Base-by-base conservation (phyloP, 805 yeast species). In the Myxozyma melibiosi region DNA sequence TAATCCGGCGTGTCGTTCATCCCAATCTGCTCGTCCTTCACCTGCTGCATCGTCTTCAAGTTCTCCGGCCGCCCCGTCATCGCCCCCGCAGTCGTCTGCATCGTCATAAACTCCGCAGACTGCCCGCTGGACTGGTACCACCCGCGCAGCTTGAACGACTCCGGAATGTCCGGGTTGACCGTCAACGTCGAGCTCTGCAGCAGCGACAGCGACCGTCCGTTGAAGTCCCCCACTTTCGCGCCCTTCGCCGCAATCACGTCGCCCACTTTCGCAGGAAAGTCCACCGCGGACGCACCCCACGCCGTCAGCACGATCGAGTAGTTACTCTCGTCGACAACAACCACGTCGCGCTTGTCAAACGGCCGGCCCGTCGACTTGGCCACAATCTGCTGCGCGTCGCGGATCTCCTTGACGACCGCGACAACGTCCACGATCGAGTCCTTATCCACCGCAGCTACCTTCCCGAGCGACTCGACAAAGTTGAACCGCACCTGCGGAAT, bases 121-220 rank as follows among this genome's bases (percentile, higher is more conserved):
- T 79, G 78, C 38, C 97, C 97, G 65, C 81, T 83, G 39, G 86
- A 80, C 68, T 90, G 96, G 68, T 84, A 94, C 99, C 99, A 94
- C 5, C 98, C 98, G 72, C 90, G 89, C 65, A 94, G 79, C 53
- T 82, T 79, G 71, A 84, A 90, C 3, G 97, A 92, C 70, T 90
- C 97, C 18, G 88, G 85, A 22, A 88, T 80, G 68, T 91, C 97
- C 1, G 99, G 99, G 67, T 89, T 88, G 11, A 88, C 79, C 35
- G 84, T 71, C 62, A 94, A 74, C 1, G 88, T 80, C 20, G 96
- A 90, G 9, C 88, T 80, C 59, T 85, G 89, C 24, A 91, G 84
- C 71, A 90, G 80, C 0, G 96, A 85, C 64, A 94, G 76, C 13
- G 88, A 80, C 69, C 92, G 84, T 25, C 97, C 97, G 57, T 85